A percentile compares a stretch with the other conserved stretches of the same genome.
Evolutionary conservation across 768 basidiomycete species (phyloP).

Genomic region (Lentinula detonsa): DNA sequence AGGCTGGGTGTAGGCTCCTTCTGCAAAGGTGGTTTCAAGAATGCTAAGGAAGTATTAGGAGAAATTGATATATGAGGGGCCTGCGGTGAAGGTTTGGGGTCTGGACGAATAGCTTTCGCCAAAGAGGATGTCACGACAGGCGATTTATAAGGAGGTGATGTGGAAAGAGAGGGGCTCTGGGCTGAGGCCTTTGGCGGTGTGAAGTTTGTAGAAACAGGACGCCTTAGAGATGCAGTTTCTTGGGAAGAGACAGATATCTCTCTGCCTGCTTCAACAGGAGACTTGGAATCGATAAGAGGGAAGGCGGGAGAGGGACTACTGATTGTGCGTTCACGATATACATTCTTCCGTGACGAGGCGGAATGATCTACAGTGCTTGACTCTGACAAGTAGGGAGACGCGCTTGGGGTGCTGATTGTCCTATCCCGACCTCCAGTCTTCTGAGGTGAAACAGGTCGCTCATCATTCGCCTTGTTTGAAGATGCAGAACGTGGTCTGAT

Average conservation of each 20-base stretch:
- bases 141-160: slow-evolving; percentile 27
- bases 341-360: background rate
- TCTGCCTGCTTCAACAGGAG: background rate
- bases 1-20: slow-evolving; percentile 82
- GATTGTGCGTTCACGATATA: background rate
- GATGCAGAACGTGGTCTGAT: slow-evolving; percentile 3
- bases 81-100: slow-evolving; percentile 36
- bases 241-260: slow-evolving; percentile 4
- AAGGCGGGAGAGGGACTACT: background rate
- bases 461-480: slow-evolving; percentile 14
- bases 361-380: background rate
- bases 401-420: slow-evolving; percentile 43
- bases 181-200: slow-evolving; percentile 9
- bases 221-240: background rate
- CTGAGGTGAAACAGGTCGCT: slow-evolving; percentile 28
- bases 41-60: slow-evolving; percentile 46
- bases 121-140: slow-evolving; percentile 35
- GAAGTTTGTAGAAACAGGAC: slow-evolving; percentile 8
- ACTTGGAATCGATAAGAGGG: background rate
- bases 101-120: slow-evolving; percentile 48
- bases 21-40: slow-evolving; percentile 45
- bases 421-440: slow-evolving; percentile 40
- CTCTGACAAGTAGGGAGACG: background rate
- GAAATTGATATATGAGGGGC: slow-evolving; percentile 39
- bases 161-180: background rate